A percentile compares a stretch with the other conserved stretches of the same genome.
phyloP scores from a whole-genome alignment of 441 rosid species.

The Iberis amara region DNA sequence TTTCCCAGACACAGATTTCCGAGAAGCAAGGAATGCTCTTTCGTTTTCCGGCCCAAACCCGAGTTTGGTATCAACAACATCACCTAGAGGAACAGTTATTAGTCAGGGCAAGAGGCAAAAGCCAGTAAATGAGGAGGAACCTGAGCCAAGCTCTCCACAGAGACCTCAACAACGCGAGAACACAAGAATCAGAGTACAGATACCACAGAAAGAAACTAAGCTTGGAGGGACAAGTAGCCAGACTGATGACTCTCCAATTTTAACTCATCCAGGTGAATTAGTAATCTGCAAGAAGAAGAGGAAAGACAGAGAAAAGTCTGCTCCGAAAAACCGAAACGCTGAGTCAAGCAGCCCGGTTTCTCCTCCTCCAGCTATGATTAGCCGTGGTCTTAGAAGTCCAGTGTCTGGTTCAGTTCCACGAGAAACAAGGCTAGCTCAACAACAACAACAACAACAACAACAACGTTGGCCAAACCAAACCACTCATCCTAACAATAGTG shows the following conservation, averaged over 20 bases:
- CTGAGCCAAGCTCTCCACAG: constrained; percentile 46
- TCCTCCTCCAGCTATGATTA: constrained; percentile 64
- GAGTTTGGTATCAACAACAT: constrained; percentile 41
- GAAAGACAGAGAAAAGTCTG: constrained; percentile 85
- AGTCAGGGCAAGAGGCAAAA: constrained; percentile 69
- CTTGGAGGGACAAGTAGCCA: constrained; percentile 34
- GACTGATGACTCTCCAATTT: constrained; percentile 63
- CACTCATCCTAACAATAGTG: constrained; percentile 48
- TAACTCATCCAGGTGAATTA: constrained; percentile 83
- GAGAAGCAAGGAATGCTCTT: constrained; percentile 70
- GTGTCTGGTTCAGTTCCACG: constrained; percentile 43
- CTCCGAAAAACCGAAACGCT: constrained; percentile 53
- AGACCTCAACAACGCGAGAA: constrained; percentile 61
- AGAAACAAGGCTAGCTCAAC: constrained; percentile 57
- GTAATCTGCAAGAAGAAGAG: constrained; percentile 98
- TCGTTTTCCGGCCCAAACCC: constrained; percentile 58
- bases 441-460: constrained; percentile 59
- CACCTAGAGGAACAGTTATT: constrained; percentile 45
- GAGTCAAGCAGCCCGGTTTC: constrained; percentile 75
- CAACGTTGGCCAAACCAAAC: constrained; percentile 73
- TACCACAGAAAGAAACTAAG: constrained; percentile 68
- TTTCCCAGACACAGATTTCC: constrained; percentile 85
- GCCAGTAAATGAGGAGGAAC: constrained; percentile 54
- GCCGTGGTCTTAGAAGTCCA: constrained; percentile 59
- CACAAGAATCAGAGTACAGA: constrained; percentile 57